Evolutionary conservation across 768 basidiomycete species (phyloP), one percentile per base, ranked within the genome.

Genomic region (Floccularia luteovirens): DNA sequence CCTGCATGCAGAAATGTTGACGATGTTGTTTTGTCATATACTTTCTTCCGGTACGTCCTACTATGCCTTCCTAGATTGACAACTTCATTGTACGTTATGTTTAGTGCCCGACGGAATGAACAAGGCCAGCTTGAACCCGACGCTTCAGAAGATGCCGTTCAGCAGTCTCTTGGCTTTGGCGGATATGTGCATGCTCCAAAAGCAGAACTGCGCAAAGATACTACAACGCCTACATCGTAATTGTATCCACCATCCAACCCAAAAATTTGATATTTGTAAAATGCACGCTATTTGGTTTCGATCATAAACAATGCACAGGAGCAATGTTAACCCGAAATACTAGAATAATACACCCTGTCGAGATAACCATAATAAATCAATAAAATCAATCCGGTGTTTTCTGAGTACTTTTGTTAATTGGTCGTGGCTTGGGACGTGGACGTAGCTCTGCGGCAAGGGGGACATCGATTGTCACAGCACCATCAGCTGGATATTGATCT

Each of bases 1-100:
- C 92, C 92, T 1, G 60, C 80, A 2, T 89, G 93, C 62, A 72
- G 80, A 45, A 79, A 83, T 48, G 72, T 99, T 10, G 84, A 94
- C 49, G 90, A 97, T 54, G 72, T 98, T 16, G 91, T 98, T 0
- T 59, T 99, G 39, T 93, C 89, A 17, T 99, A 99, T 59, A 99
- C 96, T 0, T 99, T 99, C 66, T 99, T 99, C 77, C 77, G 82
- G 92, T 91, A 50, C 42, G 74, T 64, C 16, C 20, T 16, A 13
- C 31, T 30, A 31, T 36, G 16, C n/a, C 39, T 36, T n/a, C 25
- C 7, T 31, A 24, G 24, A n/a, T 5, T 30, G 14, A 21, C 19
- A 27, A 24, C 10, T 38, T 36, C 32, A 31, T 24, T 13, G 4
- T 10, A 31, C 13, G 10, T 16, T 13, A 5, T 20, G 10, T 40